Evolutionary conservation across 2,329 filamentous ascomycete genomes (phyloP), one percentile per base, ranked within the genome.

Genomic region (Hymenoscyphus scutula): DNA sequence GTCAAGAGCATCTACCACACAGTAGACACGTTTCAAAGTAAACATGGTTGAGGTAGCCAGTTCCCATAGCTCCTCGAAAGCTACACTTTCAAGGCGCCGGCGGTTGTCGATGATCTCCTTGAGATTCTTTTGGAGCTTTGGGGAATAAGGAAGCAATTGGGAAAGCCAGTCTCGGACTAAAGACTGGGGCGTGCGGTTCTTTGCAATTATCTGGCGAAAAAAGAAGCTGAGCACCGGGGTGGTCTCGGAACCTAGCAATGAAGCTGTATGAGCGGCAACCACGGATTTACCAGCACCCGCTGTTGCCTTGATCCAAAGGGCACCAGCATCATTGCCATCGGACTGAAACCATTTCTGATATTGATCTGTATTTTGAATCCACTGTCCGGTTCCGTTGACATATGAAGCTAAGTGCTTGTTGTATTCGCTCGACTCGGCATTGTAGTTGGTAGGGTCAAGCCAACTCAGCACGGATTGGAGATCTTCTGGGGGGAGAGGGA

Each of bases 251-350:
- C 69, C 51, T n/a, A 13, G 41, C 41, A 59, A 19, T 17, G 63
- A 8, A 51, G 62, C 8, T 25, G 34, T 15, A 53, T 53, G 37
- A 62, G 74, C 72, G 4, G 74, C 73, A 30, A 77, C 58, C 0
- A 74, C 76, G 3, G 75, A 82, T 58, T 82, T 82, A 0, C 78
- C 77, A 2, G 74, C 69, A 0, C 78, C 78, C 0, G 77, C 74
- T 2, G 79, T 79, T 0, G 79, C 80, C 38, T 74, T 75, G 32
- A 82, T 77, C 78, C 78, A 81, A 0, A 81, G 63, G 45, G 41
- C 45, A 6, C 78, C 78, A 41, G 41, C 29, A 5, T 77, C 78
- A 55, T 73, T 62, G 27, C 77, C 59, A 11, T 27, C 23, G 4
- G 66, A 66, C 6, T 61, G 45, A 30, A 67, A 58, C 68, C 68